Base-by-base conservation (phyloP, 1,284 basidiomycete genomes). In the Puccinia brachypodii region DNA sequence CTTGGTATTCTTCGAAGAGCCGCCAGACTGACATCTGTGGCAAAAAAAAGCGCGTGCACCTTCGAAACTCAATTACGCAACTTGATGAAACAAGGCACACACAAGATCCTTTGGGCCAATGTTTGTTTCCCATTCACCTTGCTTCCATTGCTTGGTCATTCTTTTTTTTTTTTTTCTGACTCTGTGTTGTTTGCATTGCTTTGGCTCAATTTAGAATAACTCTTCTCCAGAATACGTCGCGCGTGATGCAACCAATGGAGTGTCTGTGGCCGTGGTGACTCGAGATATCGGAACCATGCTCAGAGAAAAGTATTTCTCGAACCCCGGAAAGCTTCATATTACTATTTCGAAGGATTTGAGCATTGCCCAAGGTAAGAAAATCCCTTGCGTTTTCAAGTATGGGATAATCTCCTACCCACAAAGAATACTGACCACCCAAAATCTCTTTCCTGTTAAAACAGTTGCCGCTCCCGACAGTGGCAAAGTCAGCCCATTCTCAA, bases 151-250 rank as follows among this genome's bases (percentile, higher is more conserved):
- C 14, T 74, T 19, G 14, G 33, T 36, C 22, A 58, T 58, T 60
- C 0, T 42, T 60, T 60, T 14, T 60, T 60, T 8, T 60, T 28
- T 13, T 28, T 56, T 28, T 31, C 53, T 56, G 50, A 74, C 53
- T 3, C 25, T 74, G 33, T 33, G 9, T 50, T 72, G 69, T 28
- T 9, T 47, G 28, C 53, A 13, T 16, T 50, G 1, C 38, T 19
- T n/a, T 44, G 13, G 16, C n/a, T 42, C 22, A 42, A 68, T 4
- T n/a, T 73, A 81, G 79, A 74, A 81, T 33, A 74, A 81, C 58
- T 74, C 79, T 42, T 74, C 28, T 33, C 79, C 79, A 36, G 79
- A 81, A 74, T 81, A 81, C 40, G 71, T 81, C 28, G 56, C 79
- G 14, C 71, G 69, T 19, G 79, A 73, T 44, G 47, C 56, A 11